These are phyloP conservation scores for Tulasnella sp. DNA, from an alignment of 768 basidiomycete genomes.

Conservation along the genomic window DNA sequence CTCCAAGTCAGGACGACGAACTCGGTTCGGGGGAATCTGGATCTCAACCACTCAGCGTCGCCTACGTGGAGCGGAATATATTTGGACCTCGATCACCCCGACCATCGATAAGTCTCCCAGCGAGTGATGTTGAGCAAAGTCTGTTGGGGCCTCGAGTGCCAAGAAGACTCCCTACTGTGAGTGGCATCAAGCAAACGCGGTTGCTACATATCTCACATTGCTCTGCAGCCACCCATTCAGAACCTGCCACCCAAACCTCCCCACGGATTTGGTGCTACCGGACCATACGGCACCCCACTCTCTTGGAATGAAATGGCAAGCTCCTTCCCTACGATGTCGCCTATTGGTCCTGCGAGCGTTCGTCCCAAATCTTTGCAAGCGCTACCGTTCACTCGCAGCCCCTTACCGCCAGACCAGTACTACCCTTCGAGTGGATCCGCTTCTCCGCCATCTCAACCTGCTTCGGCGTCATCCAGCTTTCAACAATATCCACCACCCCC, in stretches of 20 bases:
- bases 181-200: constrained; percentile 40
- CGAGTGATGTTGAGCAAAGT: too few species aligned
- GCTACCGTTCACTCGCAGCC: not conserved
- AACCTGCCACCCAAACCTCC: constrained; percentile 28
- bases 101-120: too few species aligned
- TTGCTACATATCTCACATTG: not conserved
- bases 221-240: not conserved
- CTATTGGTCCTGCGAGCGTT: not conserved
- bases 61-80: too few species aligned
- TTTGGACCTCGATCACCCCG: too few species aligned
- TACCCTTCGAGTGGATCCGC: constrained; percentile 19
- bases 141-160: constrained; percentile 49
- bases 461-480: not conserved
- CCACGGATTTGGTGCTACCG: constrained; percentile 23
- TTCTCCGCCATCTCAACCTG: constrained; percentile 13
- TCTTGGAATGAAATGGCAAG: constrained; percentile 15
- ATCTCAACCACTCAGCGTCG: too few species aligned
- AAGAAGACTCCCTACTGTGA: constrained; percentile 60
- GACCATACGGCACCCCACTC: constrained; percentile 12
- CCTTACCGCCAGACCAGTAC: constrained; percentile 1
- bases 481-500: constrained; percentile 22
- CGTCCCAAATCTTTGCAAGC: not conserved
- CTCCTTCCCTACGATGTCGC: constrained; percentile 25
- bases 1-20: constrained; percentile 59
- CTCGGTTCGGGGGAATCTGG: constrained; percentile 55